Conservation (phyloP, 495 filamentous ascomycete species). For the Annulohypoxylon stygium region DNA sequence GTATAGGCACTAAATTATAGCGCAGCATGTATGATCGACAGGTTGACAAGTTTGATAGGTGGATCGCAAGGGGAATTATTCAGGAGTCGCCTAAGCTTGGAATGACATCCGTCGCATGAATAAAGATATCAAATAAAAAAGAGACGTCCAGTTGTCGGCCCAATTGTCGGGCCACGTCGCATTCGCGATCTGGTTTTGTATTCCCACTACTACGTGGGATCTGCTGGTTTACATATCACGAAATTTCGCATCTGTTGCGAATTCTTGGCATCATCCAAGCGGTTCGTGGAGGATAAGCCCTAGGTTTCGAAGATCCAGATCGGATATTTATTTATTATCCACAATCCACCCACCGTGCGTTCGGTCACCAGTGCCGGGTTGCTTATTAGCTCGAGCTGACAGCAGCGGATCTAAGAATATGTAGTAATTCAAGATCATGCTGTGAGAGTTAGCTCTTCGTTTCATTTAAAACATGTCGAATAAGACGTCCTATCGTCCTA, state of each 20-base stretch:
- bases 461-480: conserved; percentile 14
- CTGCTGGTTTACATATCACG: conserved; percentile 14
- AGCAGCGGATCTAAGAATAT: conserved; percentile 16
- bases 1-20: conserved; percentile 11
- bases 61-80: conserved; percentile 24
- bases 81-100: conserved; percentile 15
- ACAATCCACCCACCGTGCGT: conserved; percentile 44
- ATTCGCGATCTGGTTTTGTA: conserved; percentile 35
- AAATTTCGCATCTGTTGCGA: conserved; percentile 17
- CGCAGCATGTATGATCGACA: conserved; percentile 30
- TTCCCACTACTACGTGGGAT: conserved; percentile 18
- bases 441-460: conserved; percentile 3
- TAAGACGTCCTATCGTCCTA: conserved; percentile 9
- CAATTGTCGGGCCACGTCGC: conserved; percentile 29
- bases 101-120: conserved; percentile 5
- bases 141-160: conserved; percentile 3
- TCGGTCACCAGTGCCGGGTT: conserved; percentile 18
- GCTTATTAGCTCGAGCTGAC: conserved; percentile 8
- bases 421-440: not conserved
- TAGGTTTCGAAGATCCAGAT: conserved; percentile 37
- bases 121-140: not conserved
- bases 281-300: conserved; percentile 24
- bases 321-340: conserved; percentile 32
- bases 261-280: conserved; percentile 30
- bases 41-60: conserved; percentile 29